phyloP scores from a whole-genome alignment of 1,284 basidiomycete genomes.

The Phlebopus sp. region DNA sequence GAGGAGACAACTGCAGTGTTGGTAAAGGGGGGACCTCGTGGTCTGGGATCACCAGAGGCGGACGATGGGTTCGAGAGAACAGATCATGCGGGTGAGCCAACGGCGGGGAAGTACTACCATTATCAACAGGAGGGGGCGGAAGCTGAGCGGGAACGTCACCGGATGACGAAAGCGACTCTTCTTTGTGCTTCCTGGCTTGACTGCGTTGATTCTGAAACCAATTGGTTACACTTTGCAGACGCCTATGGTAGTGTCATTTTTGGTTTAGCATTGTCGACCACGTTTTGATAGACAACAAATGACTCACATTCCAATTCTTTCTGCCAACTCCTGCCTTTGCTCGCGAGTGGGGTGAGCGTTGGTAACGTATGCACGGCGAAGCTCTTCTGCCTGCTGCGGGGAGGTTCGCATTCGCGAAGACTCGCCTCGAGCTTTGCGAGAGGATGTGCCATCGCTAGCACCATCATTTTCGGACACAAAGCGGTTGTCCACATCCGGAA shows the following conservation, averaged over 20 bases:
- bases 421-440: conserved; percentile 30
- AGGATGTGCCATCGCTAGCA: conserved; percentile 18
- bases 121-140: conserved; percentile 19
- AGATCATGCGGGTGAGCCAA: conserved; percentile 24
- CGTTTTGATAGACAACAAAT: conserved; percentile 7
- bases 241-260: conserved; percentile 44
- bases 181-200: conserved; percentile 61
- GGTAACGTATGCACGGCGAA: conserved; percentile 57
- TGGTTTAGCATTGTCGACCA: conserved; percentile 18
- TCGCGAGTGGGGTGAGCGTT: conserved; percentile 66
- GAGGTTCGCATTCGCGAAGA: conserved; percentile 55
- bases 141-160: conserved; percentile 20
- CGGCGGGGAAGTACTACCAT: conserved; percentile 4
- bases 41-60: conserved; percentile 29
- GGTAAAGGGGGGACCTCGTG: conserved; percentile 15
- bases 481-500: conserved; percentile 32
- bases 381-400: conserved; percentile 60
- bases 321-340: conserved; percentile 59
- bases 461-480: conserved; percentile 38
- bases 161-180: conserved; percentile 39
- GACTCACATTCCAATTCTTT: conserved; percentile 70
- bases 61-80: conserved; percentile 44
- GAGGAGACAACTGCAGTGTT: conserved; percentile 28
- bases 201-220: conserved; percentile 84
- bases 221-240: conserved; percentile 72